Evolutionary conservation across 2,329 filamentous ascomycete species (phyloP).

Genomic region (Ceratocystis smalleyi): DNA sequence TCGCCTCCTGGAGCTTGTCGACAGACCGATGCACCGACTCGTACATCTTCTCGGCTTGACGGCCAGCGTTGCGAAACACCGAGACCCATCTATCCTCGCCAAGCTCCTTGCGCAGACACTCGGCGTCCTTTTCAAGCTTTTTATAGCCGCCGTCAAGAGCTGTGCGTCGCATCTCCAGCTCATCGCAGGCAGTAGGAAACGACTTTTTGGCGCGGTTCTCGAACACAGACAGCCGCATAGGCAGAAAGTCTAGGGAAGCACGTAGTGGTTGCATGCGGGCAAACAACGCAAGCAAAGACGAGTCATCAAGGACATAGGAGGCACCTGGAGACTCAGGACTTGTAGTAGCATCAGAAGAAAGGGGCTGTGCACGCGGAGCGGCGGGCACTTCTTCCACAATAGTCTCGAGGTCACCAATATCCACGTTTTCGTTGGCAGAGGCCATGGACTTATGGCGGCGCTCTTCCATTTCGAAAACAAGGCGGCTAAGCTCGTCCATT

Average conservation of each 20-base stretch:
- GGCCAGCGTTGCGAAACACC: conserved; percentile 82
- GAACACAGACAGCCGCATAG: conserved; percentile 84
- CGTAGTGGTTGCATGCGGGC: conserved; percentile 88
- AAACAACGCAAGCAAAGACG: conserved; percentile 75
- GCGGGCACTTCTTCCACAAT: conserved; percentile 78
- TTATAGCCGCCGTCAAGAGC: conserved; percentile 73
- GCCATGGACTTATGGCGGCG: conserved; percentile 67
- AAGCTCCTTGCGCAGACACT: conserved; percentile 74
- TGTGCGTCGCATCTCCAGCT: conserved; percentile 60
- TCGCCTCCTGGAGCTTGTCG: conserved; percentile 60
- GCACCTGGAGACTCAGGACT: conserved; percentile 45
- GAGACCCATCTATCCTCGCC: conserved; percentile 93
- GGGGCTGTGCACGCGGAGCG: conserved; percentile 32
- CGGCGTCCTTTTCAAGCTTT: conserved; percentile 77
- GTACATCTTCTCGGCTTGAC: conserved; percentile 91
- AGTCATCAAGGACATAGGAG: conserved; percentile 60
- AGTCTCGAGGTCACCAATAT: conserved; percentile 80
- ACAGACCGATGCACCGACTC: conserved; percentile 85
- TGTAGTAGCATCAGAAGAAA: conserved; percentile 38
- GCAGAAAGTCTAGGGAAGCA: conserved; percentile 85
- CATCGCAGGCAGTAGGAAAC: conserved; percentile 83
- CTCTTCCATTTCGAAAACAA: conserved; percentile 98
- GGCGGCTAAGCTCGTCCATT: conserved; percentile 57
- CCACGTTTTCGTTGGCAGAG: conserved; percentile 47
- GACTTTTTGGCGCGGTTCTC: conserved; percentile 57